Evolutionary conservation across 208 protist species (phyloP).

Genomic region (Crithidia mellificae): DNA sequence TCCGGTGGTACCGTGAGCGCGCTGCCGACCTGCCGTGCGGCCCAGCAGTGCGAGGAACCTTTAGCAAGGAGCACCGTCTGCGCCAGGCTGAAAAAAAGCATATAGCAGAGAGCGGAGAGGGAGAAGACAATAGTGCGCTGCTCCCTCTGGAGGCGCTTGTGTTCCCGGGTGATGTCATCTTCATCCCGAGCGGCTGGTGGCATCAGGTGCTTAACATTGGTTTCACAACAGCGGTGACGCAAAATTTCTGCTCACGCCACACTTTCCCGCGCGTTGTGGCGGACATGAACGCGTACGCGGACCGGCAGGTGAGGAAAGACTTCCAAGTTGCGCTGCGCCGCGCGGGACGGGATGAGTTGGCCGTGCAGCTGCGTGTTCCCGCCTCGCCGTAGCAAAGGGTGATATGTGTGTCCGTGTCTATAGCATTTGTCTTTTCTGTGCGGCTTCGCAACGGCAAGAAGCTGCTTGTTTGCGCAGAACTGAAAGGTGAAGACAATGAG

Average conservation of each 20-base stretch:
- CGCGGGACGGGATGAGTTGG: slow-evolving; percentile 4
- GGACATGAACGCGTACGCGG: slow-evolving; percentile 33
- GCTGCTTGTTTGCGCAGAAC: too few relatives aligned
- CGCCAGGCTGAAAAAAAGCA: too few relatives aligned
- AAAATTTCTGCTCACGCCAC: slow-evolving; percentile 87
- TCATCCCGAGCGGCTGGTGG: slow-evolving; percentile 91
- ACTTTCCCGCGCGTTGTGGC: slow-evolving; percentile 72
- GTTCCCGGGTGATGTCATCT: slow-evolving; percentile 89
- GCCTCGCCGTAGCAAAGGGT: neutral
- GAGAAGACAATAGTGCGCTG: too few relatives aligned
- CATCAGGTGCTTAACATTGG: slow-evolving; percentile 91
- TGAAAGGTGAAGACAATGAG: too few relatives aligned
- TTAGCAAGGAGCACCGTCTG: too few relatives aligned
- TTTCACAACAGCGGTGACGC: slow-evolving; percentile 85
- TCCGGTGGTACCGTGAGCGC: slow-evolving; percentile 84
- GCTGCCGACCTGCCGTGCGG: slow-evolving; percentile 65
- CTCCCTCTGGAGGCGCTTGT: slow-evolving; percentile 89
- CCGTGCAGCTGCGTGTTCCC: slow-evolving; percentile 8
- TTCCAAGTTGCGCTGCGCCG: slow-evolving; percentile 17
- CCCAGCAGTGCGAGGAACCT: too few relatives aligned
- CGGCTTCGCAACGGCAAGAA: too few relatives aligned
- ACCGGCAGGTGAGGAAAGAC: slow-evolving; percentile 11
- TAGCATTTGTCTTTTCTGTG: too few relatives aligned
- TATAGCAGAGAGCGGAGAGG: too few relatives aligned
- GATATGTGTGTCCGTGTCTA: too few relatives aligned